Conservation (phyloP, 768 basidiomycete species). For the Trametes elegans region DNA sequence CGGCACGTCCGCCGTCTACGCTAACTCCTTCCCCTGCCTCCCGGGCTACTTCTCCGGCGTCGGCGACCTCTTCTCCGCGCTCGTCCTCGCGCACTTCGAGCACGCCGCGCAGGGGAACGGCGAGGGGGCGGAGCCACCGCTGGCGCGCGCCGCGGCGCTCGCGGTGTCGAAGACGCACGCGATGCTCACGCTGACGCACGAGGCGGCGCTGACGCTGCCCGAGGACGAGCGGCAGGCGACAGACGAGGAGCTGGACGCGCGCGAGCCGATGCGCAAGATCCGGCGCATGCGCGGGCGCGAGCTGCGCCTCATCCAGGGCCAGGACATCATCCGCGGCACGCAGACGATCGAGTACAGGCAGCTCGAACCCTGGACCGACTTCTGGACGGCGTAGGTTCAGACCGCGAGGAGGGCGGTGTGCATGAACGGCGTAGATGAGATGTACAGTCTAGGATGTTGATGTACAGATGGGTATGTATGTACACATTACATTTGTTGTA, state of each 20-base stretch:
- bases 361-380: constrained; percentile 35
- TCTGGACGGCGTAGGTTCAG: constrained; percentile 30
- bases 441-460: background rate
- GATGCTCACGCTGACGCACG: constrained; percentile 63
- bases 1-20: constrained; percentile 51
- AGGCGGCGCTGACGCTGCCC: constrained; percentile 53
- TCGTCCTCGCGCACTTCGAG: constrained; percentile 79
- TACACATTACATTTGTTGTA: constrained; percentile 1
- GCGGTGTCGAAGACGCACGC: constrained; percentile 75
- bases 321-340: constrained; percentile 57
- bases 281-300: constrained; percentile 84
- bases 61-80: constrained; percentile 94
- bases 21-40: constrained; percentile 71
- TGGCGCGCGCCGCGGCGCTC: constrained; percentile 61
- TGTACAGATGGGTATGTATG: constrained; percentile 6
- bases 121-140: constrained; percentile 37
- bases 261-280: constrained; percentile 61
- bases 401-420: background rate
- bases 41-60: constrained; percentile 95
- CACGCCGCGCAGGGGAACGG: constrained; percentile 18
- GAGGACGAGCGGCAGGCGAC: constrained; percentile 57
- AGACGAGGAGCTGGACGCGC: constrained; percentile 75
- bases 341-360: constrained; percentile 31
- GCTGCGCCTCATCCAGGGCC: constrained; percentile 77
- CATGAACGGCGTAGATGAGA: too few relatives aligned